Evolutionary conservation across 1,284 basidiomycete species (phyloP).

Genomic region (Apiotrichum akiyoshidainum): DNA sequence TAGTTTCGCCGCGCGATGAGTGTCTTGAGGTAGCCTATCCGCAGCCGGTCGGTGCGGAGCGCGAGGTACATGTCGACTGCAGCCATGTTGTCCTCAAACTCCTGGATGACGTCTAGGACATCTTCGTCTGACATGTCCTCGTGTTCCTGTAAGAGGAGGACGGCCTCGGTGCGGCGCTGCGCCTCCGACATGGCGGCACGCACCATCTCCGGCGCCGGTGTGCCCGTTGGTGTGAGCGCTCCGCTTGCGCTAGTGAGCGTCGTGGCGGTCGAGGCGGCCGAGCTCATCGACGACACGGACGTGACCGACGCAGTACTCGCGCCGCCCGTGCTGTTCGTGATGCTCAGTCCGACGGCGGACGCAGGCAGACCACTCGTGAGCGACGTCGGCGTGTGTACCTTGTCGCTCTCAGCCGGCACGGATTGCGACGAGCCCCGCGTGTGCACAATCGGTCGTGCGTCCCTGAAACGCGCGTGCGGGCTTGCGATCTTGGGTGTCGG

Average conservation of each 20-base stretch:
- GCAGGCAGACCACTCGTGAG: neutral
- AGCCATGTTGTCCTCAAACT: slow-evolving; percentile 38
- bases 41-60: slow-evolving; percentile 19
- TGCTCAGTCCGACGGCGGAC: neutral
- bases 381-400: neutral
- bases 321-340: neutral
- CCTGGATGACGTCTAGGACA: slow-evolving; percentile 33
- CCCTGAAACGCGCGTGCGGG: neutral
- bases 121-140: slow-evolving; percentile 39
- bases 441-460: neutral
- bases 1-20: neutral
- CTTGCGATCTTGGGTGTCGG: neutral
- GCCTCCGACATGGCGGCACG: slow-evolving; percentile 28
- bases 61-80: slow-evolving; percentile 43
- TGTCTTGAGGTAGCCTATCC: neutral
- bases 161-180: slow-evolving; percentile 38
- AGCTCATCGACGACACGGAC: neutral
- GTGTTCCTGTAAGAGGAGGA: slow-evolving; percentile 32
- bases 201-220: slow-evolving; percentile 3
- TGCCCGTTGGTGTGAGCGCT: slow-evolving; percentile 1
- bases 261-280: neutral
- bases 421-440: neutral
- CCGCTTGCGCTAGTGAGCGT: slow-evolving; percentile 10
- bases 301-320: neutral
- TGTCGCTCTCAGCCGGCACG: neutral